Base-by-base conservation (phyloP, 2,329 filamentous ascomycete species). In the Akanthomyces lecanii region DNA sequence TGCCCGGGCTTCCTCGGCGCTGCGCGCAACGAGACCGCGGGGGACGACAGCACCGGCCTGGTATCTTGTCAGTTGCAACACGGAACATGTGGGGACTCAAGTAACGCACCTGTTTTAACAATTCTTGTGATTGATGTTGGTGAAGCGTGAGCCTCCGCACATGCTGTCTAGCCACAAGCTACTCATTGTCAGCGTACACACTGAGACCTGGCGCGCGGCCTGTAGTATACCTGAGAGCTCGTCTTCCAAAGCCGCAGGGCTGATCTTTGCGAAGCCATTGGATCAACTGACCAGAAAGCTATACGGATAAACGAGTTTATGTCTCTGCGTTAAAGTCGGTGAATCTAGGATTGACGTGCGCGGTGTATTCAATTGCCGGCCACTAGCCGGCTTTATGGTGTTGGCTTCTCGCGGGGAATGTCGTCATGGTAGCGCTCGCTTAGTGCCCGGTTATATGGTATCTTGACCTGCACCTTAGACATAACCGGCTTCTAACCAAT, bases 1-100 rank as follows among this genome's bases (percentile, higher is more conserved):
- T 2, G 64, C 54, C 18, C 50, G 52, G 1, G 66, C 70, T 50
- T 75, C 70, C 5, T 63, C 21, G 0, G 66, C 53, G 21, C 66
- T 71, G 7, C 36, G 40, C 4, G 67, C 71, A 1, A 71, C 47
- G 1, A 58, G 62, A 3, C 69, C 71, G 5, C 64, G 66, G 7
- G 71, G 71, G 2, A 73, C 66, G 0, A 67, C 63, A 5, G 74
- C 63, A 1, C 69, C 68, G 4, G 66, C 64, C 75, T 76, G 1
- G 12, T 50, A 5, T 21, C 7, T 30, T n/a, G 58, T 59, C 21
- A 64, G 56, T 18, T 14, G 16, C 30, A 3, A 14, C 5, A n/a
- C 14, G 11, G 7, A 23, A 28, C 6, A 23, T 7, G 5, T 6
- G n/a, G 1, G 10, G 5, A 1, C 21, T 14, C 18, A 16, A 30